Evolutionary conservation across 805 yeast genomes (phyloP), one percentile per base, ranked within the genome.

Genomic region (Myxozyma mucilagina): DNA sequence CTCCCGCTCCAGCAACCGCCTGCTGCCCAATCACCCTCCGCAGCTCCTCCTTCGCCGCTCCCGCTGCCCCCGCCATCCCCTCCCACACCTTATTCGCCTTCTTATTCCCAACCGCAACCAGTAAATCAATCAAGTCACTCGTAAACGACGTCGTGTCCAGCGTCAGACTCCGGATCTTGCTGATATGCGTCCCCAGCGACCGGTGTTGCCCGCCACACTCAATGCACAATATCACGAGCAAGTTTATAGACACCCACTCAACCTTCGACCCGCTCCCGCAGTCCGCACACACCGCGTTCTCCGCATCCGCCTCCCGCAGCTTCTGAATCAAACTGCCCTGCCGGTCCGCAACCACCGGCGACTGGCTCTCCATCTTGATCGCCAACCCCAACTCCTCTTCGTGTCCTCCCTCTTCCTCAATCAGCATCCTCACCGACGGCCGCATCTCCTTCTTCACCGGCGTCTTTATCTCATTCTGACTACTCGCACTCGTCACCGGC

Each of bases 141-240:
- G 84, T 82, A 68, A 86, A 82, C 0, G 80, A 73, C 5, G 72
- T 74, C 34, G 82, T 81, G 71, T 92, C 97, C 48, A 89, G 76
- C n/a, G 83, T 86, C 56, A 92, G 76, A 0, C 96, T 89, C 64
- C 89, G 79, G 3, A 92, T 83, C 70, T 87, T 90, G 6, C 94
- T 83, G 4, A 90, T 80, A 65, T 87, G 91, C 0, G 96, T 80
- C 0, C 97, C 97, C 71, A 93, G 73, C 20, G 90, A 85, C 57
- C 97, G 78, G 73, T 92, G 97, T n/a, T 86, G 85, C 0, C 96
- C 91, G 0, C 97, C 85, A 69, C 98, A 92, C 53, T 86, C 84
- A 48, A 90, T 86, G 73, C 98, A 92, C 31, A 93, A 77, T 2
- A 87, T 83, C 34, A 85, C 84, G 57, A 90, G 74, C 45, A 87